phyloP scores from a whole-genome alignment of 1,139 yeast species.

The Pichia norvegensis region DNA sequence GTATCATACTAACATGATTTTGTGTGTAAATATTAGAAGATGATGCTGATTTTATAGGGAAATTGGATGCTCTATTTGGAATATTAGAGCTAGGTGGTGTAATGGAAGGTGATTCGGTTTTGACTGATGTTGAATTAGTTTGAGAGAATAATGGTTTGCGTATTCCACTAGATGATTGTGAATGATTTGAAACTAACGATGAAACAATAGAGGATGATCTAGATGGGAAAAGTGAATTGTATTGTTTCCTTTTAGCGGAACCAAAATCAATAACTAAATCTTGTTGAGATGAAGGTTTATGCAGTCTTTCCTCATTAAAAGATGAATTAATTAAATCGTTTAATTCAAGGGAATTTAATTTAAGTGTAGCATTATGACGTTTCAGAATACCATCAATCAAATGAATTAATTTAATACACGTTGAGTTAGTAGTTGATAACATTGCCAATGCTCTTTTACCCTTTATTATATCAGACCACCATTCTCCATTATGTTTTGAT shows the following conservation, averaged over 20 bases:
- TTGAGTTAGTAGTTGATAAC: slow-evolving; percentile 37
- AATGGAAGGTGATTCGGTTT: not conserved
- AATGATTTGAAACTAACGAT: not conserved
- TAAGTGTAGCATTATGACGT: slow-evolving; percentile 16
- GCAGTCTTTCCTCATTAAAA: not conserved
- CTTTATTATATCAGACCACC: slow-evolving; percentile 42
- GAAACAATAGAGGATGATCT: not conserved
- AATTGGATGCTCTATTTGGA: not conserved
- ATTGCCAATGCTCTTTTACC: slow-evolving; percentile 37
- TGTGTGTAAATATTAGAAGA: not conserved
- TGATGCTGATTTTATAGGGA: not conserved
- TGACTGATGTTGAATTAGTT: not conserved
- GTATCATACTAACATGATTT: not conserved
- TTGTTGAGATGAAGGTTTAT: slow-evolving; percentile 3
- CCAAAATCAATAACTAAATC: slow-evolving; percentile 9
- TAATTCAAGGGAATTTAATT: slow-evolving; percentile 6
- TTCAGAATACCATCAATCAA: slow-evolving; percentile 37
- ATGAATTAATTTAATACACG: slow-evolving; percentile 43
- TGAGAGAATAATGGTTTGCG: not conserved
- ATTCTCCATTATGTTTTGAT: slow-evolving; percentile 35
- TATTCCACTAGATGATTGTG: not conserved
- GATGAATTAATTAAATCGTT: slow-evolving; percentile 8
- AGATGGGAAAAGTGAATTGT: slow-evolving; percentile 8
- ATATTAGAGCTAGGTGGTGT: not conserved
- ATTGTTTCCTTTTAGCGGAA: slow-evolving; percentile 10